A percentile compares a stretch with the other conserved stretches of the same genome.
These are phyloP conservation scores for Penicillium mononematosum DNA, from an alignment of 495 filamentous ascomycete genomes.

Conservation along the genomic window DNA sequence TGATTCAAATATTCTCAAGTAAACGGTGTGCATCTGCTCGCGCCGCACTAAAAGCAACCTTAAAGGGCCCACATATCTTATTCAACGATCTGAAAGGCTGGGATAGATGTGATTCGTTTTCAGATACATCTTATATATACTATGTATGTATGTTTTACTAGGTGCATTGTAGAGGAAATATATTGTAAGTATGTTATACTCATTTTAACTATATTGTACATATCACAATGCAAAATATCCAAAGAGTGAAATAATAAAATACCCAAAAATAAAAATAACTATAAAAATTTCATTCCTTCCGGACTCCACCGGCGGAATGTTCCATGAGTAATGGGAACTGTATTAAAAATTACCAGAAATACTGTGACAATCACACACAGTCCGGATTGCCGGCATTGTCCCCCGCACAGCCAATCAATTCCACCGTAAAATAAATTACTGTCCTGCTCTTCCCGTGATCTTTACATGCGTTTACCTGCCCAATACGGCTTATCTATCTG, in stretches of 20 bases:
- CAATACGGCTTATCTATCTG: conserved; percentile 34
- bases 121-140: neutral
- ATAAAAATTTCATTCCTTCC: conserved; percentile 1
- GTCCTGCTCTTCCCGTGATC: conserved; percentile 17
- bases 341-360: neutral
- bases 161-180: neutral
- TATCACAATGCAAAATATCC: neutral
- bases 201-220: neutral
- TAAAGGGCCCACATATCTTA: conserved; percentile 21
- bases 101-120: neutral
- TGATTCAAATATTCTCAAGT: neutral
- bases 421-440: conserved; percentile 12
- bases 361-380: neutral
- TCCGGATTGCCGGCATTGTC: conserved; percentile 9
- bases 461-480: conserved; percentile 31
- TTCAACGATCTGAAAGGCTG: conserved; percentile 1
- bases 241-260: neutral
- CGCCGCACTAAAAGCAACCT: conserved; percentile 32
- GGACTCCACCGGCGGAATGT: conserved; percentile 31
- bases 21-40: conserved; percentile 27
- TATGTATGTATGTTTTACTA: neutral
- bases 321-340: conserved; percentile 19
- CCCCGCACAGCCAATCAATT: conserved; percentile 14
- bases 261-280: neutral
- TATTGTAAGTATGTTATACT: neutral